These are phyloP conservation scores for Pythium phragmitis DNA, from an alignment of 352 stramenopile genomes.

Conservation along the genomic window DNA sequence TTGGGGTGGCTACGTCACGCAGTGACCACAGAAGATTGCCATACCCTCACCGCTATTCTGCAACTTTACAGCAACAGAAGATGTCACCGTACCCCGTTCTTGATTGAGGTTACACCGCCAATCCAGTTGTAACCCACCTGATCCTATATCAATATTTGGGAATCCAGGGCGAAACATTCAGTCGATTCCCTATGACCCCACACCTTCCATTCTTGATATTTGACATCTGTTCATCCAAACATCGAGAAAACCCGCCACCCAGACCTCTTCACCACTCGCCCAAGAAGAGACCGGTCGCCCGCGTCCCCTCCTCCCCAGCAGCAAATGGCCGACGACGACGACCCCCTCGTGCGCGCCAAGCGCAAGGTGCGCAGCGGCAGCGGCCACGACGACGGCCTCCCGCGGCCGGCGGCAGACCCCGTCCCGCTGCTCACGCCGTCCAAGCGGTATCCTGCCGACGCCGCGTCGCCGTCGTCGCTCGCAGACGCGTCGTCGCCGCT, in stretches of 20 bases:
- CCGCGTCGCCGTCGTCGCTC: not conserved
- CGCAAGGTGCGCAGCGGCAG: conserved; percentile 3
- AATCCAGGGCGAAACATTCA: no score
- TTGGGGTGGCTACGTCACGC: no score
- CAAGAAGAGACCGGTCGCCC: not conserved
- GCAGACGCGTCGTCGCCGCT: conserved; percentile 1
- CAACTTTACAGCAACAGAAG: no score
- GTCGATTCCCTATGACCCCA: no score
- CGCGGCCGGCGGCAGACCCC: not conserved
- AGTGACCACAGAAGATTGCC: no score
- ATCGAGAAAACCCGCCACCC: not conserved
- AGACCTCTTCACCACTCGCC: not conserved
- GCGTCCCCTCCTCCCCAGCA: not conserved
- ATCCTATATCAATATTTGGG: no score
- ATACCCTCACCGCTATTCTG: no score
- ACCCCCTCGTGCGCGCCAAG: conserved; percentile 3
- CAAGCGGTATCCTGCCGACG: not conserved
- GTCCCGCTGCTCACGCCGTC: conserved; percentile 6
- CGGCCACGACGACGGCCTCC: not conserved
- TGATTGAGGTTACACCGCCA: no score
- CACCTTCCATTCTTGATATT: not conserved
- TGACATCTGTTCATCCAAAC: not conserved
- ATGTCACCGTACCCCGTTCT: no score
- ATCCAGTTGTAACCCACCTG: no score
- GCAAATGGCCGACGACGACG: conserved; percentile 5